phyloP scores from a whole-genome alignment of 345 rosid species.

The Microthlaspi erraticum region DNA sequence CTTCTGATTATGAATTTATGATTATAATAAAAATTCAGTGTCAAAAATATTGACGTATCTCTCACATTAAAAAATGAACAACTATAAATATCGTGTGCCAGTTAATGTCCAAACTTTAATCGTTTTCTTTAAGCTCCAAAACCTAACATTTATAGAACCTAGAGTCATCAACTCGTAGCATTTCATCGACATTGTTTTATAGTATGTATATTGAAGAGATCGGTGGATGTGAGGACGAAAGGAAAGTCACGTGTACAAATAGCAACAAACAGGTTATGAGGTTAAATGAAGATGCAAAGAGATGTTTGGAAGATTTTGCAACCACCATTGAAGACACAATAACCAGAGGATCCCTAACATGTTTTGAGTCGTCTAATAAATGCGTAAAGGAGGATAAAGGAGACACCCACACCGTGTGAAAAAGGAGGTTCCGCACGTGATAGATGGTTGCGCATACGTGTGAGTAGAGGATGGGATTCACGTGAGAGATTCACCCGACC shows the following conservation, averaged over 20 bases:
- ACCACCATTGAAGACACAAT: conserved; percentile 36
- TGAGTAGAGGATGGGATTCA: conserved; percentile 58
- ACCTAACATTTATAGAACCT: not conserved
- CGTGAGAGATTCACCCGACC: conserved; percentile 56
- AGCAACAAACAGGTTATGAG: conserved; percentile 16
- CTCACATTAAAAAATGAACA: too few relatives aligned
- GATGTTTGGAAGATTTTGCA: conserved; percentile 21
- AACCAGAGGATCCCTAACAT: conserved; percentile 31
- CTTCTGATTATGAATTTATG: too few relatives aligned
- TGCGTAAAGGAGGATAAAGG: conserved; percentile 37
- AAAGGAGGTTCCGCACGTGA: conserved; percentile 42
- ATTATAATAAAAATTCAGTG: too few relatives aligned
- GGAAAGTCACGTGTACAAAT: conserved; percentile 32
- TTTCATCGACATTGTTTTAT: not conserved
- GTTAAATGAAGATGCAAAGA: conserved; percentile 25
- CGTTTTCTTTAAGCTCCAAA: too few relatives aligned
- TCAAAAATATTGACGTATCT: too few relatives aligned
- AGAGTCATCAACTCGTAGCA: not conserved
- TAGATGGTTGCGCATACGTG: conserved; percentile 49
- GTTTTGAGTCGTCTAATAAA: conserved; percentile 22
- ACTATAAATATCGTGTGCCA: too few relatives aligned
- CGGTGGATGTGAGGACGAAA: conserved; percentile 1
- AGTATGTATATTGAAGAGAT: not conserved
- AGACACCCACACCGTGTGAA: conserved; percentile 25
- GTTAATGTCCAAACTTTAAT: too few relatives aligned